Base-by-base conservation (phyloP, 2,329 filamentous ascomycete genomes). In the Endothia cerciana region DNA sequence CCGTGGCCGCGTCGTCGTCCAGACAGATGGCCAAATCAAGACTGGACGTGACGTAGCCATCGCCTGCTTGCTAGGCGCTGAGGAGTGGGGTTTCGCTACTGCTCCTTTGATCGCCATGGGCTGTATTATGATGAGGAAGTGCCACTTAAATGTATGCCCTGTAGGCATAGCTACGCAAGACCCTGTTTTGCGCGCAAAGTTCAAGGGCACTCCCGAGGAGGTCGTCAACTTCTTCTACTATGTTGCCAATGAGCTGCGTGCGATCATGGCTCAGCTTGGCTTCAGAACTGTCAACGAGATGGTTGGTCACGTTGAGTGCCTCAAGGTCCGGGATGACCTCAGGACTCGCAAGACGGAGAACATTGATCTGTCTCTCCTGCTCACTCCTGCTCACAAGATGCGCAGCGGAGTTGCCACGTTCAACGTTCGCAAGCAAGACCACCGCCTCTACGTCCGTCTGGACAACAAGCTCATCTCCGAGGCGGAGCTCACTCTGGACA, bases 141-240 rank as follows among this genome's bases (percentile, higher is more conserved):
- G 89, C 70, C 86, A 87, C 71, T 41, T 73, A 15, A 58, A 65
- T 28, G 22, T 49, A 19, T 65, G 63, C 81, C 93, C 94, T 11
- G 94, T 97, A 13, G 94, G 94, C 77, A 97, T 98, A 68, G 94
- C 94, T 3, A 97, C 94, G 0, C 94, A 98, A 76, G 94, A 97
- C 73, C 93, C 93, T n/a, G 91, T 94, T 76, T 85, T 98, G 2
- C 88, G 94, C 68, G 91, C 94, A 85, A 98, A 97, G 81, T 97
- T 98, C 79, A 84, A 89, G 71, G 94, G 94, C 69, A 94, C 92
- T 0, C 94, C 94, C 13, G 94, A 98, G 81, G 93, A 97, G 73
- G 94, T 97, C 65, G 97, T 98, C 79, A 98, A 97, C 85, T 97
- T 97, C 84, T 97, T 97, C 82, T 98, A 97, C 82, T 98, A 97